Evolutionary conservation across 1,139 yeast species (phyloP), one percentile per base, ranked within the genome.

Genomic region (Blastobotrys capitulatus): DNA sequence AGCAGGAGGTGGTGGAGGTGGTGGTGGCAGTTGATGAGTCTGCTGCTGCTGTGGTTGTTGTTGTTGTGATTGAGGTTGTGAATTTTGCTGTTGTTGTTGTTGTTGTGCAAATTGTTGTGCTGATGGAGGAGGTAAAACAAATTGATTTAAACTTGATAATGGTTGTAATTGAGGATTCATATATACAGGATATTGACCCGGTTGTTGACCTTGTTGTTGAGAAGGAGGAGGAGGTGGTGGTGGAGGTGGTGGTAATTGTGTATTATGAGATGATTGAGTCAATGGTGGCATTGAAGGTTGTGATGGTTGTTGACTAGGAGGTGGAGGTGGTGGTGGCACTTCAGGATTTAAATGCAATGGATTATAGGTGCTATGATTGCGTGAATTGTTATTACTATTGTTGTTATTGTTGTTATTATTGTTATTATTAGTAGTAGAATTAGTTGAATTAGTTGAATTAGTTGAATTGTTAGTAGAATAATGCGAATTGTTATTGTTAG

Each of bases 211-310:
- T 32, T 15, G 40, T 16, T 9, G 20, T 3, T 6, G 20, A n/a
- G 20, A 6, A 13, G 40, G 40, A 18, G 16, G 40, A 18, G 40
- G 40, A 15, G 40, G 38, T 34, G 41, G 27, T 35, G 31, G 40
- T 9, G 41, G 43, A 13, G 45, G 37, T 32, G 43, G 16, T 7
- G 16, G 22, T 6, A 16, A n/a, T n/a, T 29, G 34, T 12, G n/a
- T 29, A 12, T n/a, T 9, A n/a, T n/a, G n/a, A n/a, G n/a, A n/a
- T n/a, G n/a, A n/a, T n/a, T n/a, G n/a, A 22, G 44, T 12, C 8
- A 12, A 19, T 10, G 40, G 42, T 15, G 25, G 29, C 9, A 42
- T 16, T 27, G n/a, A n/a, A n/a, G n/a, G n/a, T n/a, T n/a, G n/a
- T n/a, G n/a, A n/a, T n/a, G n/a, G n/a, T n/a, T n/a, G n/a, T n/a